Evolutionary conservation across 192 early-diverging fungal genomes (phyloP).

Genomic region (Borealophlyctis nickersoniae): DNA sequence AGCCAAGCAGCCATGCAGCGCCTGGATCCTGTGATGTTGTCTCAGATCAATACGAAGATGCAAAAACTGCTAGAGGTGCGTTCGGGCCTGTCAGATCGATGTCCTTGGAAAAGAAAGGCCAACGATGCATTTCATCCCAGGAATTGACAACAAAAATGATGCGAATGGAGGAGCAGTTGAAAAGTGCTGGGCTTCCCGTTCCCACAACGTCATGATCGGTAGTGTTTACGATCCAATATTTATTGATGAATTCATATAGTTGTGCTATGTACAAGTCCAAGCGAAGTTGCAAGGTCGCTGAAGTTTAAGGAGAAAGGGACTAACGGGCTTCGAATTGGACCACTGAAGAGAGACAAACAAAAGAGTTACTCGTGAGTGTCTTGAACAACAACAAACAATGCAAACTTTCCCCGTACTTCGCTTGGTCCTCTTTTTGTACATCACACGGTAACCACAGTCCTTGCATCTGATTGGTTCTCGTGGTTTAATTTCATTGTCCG

Average conservation of each 20-base stretch:
- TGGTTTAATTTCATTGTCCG: conserved; percentile 88
- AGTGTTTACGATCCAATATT: too few relatives aligned
- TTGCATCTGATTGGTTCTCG: conserved; percentile 94
- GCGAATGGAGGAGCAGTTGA: conserved; percentile 41
- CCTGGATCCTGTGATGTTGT: conserved; percentile 45
- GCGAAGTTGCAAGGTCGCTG: too few relatives aligned
- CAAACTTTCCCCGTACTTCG: conserved; percentile 55
- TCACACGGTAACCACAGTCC: conserved; percentile 92
- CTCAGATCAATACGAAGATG: conserved; percentile 58
- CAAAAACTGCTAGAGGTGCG: conserved; percentile 55
- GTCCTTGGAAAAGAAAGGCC: neutral
- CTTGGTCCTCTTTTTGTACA: conserved; percentile 97
- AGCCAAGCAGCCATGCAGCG: conserved; percentile 48
- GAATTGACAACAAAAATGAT: conserved; percentile 49
- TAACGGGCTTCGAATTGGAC: conserved; percentile 97
- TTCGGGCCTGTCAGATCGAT: neutral
- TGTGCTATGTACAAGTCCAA: neutral
- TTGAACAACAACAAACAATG: conserved; percentile 3
- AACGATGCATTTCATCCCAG: conserved; percentile 16
- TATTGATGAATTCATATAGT: too few relatives aligned
- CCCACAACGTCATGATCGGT: too few relatives aligned
- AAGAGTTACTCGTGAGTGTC: neutral
- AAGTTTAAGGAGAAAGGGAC: conserved; percentile 15
- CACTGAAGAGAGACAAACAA: conserved; percentile 54
- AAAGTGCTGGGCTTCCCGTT: too few relatives aligned